A percentile compares a stretch with the other conserved stretches of the same genome.
Conservation (phyloP, 768 basidiomycete genomes). For the Mycena kentingensis region DNA sequence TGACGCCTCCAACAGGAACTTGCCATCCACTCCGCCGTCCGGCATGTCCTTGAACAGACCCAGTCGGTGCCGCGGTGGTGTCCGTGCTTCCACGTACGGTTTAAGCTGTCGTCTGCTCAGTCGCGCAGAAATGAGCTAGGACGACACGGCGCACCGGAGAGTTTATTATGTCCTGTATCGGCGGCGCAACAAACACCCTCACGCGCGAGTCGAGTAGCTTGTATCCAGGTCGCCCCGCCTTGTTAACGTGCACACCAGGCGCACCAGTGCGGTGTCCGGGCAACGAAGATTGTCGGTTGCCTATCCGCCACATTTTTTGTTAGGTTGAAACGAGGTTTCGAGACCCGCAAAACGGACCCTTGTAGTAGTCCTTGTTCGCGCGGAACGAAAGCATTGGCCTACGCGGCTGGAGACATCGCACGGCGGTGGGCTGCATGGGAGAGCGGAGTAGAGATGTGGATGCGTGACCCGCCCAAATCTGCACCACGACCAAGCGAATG, state of each 20-base stretch:
- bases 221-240: constrained; percentile 82
- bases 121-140: neutral
- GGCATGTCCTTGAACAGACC: constrained; percentile 42
- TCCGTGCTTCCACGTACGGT: constrained; percentile 61
- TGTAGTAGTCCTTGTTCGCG: constrained; percentile 96
- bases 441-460: neutral
- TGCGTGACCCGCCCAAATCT: too few relatives aligned
- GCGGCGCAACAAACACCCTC: constrained; percentile 81
- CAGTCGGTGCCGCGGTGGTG: constrained; percentile 35
- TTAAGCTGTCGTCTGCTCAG: constrained; percentile 49
- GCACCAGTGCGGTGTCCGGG: constrained; percentile 88
- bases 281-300: constrained; percentile 79
- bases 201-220: constrained; percentile 81
- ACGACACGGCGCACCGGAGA: constrained; percentile 48
- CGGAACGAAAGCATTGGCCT: constrained; percentile 80
- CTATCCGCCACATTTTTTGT: constrained; percentile 39
- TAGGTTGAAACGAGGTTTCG: neutral
- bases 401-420: constrained; percentile 79
- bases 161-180: constrained; percentile 57
- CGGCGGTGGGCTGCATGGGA: constrained; percentile 68
- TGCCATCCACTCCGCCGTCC: constrained; percentile 42
- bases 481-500: too few relatives aligned
- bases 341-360: constrained; percentile 55
- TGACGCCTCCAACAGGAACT: constrained; percentile 45
- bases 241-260: constrained; percentile 81